Evolutionary conservation across 352 stramenopile genomes (phyloP).

Genomic region (Thraustochytrium sp.): DNA sequence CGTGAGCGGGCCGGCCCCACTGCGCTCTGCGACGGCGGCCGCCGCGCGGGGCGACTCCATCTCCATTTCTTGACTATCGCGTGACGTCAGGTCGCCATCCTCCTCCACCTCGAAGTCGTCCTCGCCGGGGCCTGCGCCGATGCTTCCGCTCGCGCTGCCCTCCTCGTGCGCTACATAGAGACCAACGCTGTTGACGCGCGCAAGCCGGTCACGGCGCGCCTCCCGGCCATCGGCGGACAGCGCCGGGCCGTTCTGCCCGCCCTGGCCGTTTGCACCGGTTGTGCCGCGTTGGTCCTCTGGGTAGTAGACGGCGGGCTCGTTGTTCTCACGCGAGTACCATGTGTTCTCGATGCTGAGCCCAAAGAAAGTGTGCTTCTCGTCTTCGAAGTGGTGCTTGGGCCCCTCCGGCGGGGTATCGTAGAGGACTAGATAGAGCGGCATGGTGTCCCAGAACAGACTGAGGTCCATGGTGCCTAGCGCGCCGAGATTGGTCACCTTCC

Average conservation of each 20-base stretch:
- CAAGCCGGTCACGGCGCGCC: neutral
- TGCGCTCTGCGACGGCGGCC: neutral
- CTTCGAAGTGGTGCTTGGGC: neutral
- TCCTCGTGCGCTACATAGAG: neutral
- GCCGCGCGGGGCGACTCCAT: neutral
- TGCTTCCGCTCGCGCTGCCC: too few species aligned
- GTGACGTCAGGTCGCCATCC: neutral
- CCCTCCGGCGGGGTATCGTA: conserved; percentile 25
- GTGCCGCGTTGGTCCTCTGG: neutral
- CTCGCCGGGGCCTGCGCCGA: neutral
- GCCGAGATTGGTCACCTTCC: conserved; percentile 52
- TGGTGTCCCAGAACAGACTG: conserved; percentile 43
- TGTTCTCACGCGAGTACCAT: neutral
- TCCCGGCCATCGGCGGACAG: neutral
- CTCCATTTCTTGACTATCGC: neutral
- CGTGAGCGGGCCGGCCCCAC: neutral
- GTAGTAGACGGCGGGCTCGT: neutral
- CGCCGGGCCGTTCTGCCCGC: neutral
- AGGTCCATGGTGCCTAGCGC: conserved; percentile 47
- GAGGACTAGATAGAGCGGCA: conserved; percentile 46
- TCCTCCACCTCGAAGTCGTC: neutral
- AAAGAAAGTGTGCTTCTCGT: neutral
- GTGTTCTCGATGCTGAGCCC: neutral
- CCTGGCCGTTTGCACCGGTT: neutral
- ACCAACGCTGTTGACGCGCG: neutral